Percentiles rank a stretch among this genome's conserved stretches.
Conservation (phyloP, 805 yeast species). For the Jamesozyma gamospora region DNA sequence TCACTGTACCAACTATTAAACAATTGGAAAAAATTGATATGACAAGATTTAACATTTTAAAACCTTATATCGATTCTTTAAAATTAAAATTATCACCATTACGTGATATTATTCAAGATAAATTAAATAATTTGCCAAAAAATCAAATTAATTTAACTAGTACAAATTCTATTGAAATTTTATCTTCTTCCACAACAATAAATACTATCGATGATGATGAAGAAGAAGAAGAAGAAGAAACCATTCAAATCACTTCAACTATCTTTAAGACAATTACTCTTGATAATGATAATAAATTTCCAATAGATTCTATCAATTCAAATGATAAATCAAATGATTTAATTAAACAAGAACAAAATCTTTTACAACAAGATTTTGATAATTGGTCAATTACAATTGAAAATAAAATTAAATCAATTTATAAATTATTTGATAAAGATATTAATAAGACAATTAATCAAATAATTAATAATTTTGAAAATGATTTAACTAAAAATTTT, state of each 20-base stretch:
- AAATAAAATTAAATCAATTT: conserved; percentile 32
- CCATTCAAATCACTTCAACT: conserved; percentile 9
- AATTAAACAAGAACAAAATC: conserved; percentile 15
- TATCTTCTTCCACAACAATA: background rate
- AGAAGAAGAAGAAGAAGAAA: conserved; percentile 3
- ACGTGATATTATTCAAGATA: too few species aligned
- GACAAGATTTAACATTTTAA: too few species aligned
- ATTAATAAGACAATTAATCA: conserved; percentile 24
- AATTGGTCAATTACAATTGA: conserved; percentile 31
- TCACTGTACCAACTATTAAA: background rate
- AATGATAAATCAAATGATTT: conserved; percentile 5
- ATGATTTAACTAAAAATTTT: conserved; percentile 28
- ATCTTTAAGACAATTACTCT: conserved; percentile 4
- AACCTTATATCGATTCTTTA: conserved; percentile 3
- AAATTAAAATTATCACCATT: background rate
- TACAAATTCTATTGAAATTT: too few species aligned
- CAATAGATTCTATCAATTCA: background rate
- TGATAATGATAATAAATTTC: background rate
- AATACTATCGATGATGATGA: conserved; percentile 5
- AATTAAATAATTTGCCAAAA: background rate
- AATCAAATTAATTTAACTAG: background rate
- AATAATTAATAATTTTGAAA: conserved; percentile 22
- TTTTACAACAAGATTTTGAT: conserved; percentile 29
- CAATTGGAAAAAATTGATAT: background rate
- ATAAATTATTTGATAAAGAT: conserved; percentile 32